Evolutionary conservation across 352 stramenopile species (phyloP), one percentile per base, ranked within the genome.

Genomic region (Pythium inflatum): DNA sequence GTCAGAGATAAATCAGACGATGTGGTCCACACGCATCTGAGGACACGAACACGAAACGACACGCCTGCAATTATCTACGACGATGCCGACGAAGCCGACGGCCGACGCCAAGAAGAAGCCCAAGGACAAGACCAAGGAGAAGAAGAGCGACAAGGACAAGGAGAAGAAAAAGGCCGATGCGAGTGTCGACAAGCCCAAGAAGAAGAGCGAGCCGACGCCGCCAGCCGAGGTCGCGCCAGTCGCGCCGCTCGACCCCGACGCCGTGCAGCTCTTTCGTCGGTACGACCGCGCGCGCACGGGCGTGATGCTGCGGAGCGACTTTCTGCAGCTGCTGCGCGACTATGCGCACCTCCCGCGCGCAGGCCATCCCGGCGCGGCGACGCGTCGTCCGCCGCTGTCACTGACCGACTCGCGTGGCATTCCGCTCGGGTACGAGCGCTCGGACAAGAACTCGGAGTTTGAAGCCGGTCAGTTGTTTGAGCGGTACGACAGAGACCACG

Each of bases 381-480:
- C 30, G 50, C 59, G 36, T 3, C 75, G 82, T 11, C 69, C 68
- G 40, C 79, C 83, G 3, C 59, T 92, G 34, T 85, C 87, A 5
- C 74, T 95, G 5, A 92, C 82, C 0, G 85, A 93, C 45, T 78
- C 77, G 5, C 80, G 57, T 25, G 85, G 85, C 14, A 85, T 91
- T 16, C 87, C 87, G 31, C 62, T 95, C 13, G 87, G 87, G 5
- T 95, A 87, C 57, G 82, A 87, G 60, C 85, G 85, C 30, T 80
- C 85, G 30, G 79, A 85, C 13, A 77, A 74, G 43, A 95, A 95
- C 73, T 91, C 84, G 13, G 87, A 95, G 69, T 95, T 95, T 65
- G 87, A 95, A 48, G 87, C 87, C 40, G 85, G 87, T 1, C 87
- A 95, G 68, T 74, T 95, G 20, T 95, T 95, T 61, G 87, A 92